Percentiles rank a stretch among this genome's conserved stretches.
Evolutionary conservation across 2,329 filamentous ascomycete genomes (phyloP).

Genomic region (Xylariaceae sp.): DNA sequence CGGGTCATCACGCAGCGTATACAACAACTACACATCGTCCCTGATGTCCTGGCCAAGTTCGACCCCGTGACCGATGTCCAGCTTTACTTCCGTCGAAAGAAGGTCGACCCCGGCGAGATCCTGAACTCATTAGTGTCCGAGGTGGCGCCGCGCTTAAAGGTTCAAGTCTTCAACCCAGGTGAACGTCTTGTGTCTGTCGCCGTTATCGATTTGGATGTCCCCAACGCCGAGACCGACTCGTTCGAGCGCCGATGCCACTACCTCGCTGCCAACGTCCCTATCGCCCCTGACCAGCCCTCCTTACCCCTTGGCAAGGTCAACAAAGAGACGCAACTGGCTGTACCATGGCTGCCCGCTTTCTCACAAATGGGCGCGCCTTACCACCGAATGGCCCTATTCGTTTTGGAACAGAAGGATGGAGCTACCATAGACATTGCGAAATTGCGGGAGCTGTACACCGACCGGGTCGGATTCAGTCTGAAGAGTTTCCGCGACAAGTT

Average conservation of each 20-base stretch:
- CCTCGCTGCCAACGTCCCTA: conserved; percentile 62
- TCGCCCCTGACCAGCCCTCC: conserved; percentile 49
- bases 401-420: conserved; percentile 71
- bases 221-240: conserved; percentile 65
- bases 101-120: conserved; percentile 70
- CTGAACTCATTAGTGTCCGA: conserved; percentile 72
- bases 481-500: conserved; percentile 69
- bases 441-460: conserved; percentile 48
- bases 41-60: conserved; percentile 78
- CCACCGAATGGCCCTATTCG: conserved; percentile 77
- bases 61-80: conserved; percentile 74
- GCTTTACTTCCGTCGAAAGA: conserved; percentile 68
- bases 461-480: conserved; percentile 66
- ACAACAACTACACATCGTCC: conserved; percentile 77
- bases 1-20: conserved; percentile 80
- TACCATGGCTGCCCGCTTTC: conserved; percentile 79
- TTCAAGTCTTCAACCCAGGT: conserved; percentile 80
- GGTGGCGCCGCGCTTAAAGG: conserved; percentile 64
- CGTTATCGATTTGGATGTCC: conserved; percentile 87
- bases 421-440: conserved; percentile 52
- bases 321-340: conserved; percentile 59
- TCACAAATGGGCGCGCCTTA: conserved; percentile 88
- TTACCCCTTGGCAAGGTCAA: conserved; percentile 61
- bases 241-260: conserved; percentile 85
- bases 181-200: conserved; percentile 77